Base-by-base conservation (phyloP, 805 yeast genomes). In the Ogataea angusta region DNA sequence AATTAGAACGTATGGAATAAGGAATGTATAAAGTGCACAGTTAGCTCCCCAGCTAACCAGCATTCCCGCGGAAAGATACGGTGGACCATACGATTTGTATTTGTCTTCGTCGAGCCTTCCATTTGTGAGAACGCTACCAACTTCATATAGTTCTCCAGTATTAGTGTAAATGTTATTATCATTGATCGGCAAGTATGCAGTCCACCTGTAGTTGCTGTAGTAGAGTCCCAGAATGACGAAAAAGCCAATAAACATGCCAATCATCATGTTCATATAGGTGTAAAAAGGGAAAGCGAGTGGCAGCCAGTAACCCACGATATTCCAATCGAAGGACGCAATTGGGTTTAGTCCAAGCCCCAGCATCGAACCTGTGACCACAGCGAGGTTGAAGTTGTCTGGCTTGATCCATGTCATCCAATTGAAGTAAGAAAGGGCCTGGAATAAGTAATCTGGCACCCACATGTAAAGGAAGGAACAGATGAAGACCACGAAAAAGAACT, bases 291-390 rank as follows among this genome's bases (percentile, higher is more conserved):
- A 82, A 39, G 79, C 68, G 54, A 82, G 68, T 9, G 88, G 87
- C 15, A 81, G 75, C 13, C 80, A 80, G 34, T 38, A 45, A 7
- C 79, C 72, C 29, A 80, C 66, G 53, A 77, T 78, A 52, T 74
- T 73, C 86, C 86, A 82, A 60, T 82, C 87, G 52, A 82, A 80
- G 13, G 84, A 76, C 8, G 54, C 37, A 32, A 80, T 57, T 9
- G 89, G 89, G 48, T 80, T 59, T 56, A 80, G 54, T 15, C 86
- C 88, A 44, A 82, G 62, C 10, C 90, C 90, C 12, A 76, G 62
- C 8, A 63, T 46, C 6, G 75, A 67, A 35, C 91, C 91, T 49
- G 82, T 82, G 13, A 83, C 64, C 53, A 78, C 83, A 50, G 78
- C 80, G 15, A 82, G 70, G n/a, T 71, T 69, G 38, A 73, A 73